Evolutionary conservation across 1,139 yeast species (phyloP), one percentile per base, ranked within the genome.

Genomic region (Tardiomyces digboiensis): DNA sequence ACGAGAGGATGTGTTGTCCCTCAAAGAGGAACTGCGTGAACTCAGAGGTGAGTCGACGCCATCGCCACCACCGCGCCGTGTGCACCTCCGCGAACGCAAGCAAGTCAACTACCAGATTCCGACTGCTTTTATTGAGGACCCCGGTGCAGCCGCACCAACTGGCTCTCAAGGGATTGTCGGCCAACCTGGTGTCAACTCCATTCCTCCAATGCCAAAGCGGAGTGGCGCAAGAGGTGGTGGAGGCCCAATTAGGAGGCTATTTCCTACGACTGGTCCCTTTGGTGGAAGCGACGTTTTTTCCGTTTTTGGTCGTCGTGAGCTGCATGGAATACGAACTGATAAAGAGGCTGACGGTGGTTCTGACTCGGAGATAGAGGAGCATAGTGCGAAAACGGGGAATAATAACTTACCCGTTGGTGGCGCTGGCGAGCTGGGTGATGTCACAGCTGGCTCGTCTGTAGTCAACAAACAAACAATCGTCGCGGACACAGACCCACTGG

Each of bases 221-320:
- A 72, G 59, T 56, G 72, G 56, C 52, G 68, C 55, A 55, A 10
- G 57, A 19, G 56, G 58, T 22, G 46, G 53, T 3, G 51, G 58
- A 19, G 66, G 64, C 3, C 71, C 72, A 6, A 61, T 83, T 42
- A 74, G 84, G 56, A 73, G 91, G 39, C 65, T 87, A 40, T 86
- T 82, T 56, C 95, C 96, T n/a, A 87, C 95, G 0, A 86, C 88
- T n/a, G 96, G 97, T 1, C 95, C 97, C 2, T 91, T 91, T 68
- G 96, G 96, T 21, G 97, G 97, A 23, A 81, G 88, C 51, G 95
- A 87, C 58, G 79, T 45, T 77, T 77, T 38, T 72, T 76, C 49
- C 60, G 58, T 39, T 22, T 57, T 48, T 42, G 50, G 14, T 5
- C 33, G 33, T n/a, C 33, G 33, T 8, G 44, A 43, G 47, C 50